Conservation (phyloP, 2,329 filamentous ascomycete genomes). For the Epichloe sibirici region DNA sequence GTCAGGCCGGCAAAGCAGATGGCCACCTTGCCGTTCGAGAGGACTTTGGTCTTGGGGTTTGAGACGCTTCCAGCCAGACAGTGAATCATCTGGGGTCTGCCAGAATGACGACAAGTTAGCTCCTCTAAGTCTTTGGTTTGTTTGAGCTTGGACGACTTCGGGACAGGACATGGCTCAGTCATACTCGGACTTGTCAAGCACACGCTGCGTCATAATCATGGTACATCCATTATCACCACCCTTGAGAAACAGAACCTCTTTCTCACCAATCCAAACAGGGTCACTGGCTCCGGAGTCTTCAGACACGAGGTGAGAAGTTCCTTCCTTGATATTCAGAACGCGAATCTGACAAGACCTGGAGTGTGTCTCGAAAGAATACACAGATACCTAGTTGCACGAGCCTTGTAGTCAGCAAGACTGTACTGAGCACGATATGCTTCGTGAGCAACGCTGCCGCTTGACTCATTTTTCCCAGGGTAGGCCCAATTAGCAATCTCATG, state of each 20-base stretch:
- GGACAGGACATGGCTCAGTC: not conserved
- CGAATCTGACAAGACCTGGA: conserved; percentile 56
- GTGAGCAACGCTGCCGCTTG: not conserved
- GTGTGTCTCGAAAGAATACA: conserved; percentile 71
- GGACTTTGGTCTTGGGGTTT: conserved; percentile 45
- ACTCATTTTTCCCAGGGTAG: not conserved
- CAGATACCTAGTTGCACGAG: conserved; percentile 37
- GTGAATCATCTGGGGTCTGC: conserved; percentile 32
- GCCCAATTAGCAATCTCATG: too few species aligned
- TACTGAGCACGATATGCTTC: not conserved
- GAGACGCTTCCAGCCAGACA: conserved; percentile 40
- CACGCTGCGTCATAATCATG: conserved; percentile 28
- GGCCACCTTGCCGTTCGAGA: conserved; percentile 37
- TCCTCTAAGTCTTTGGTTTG: not conserved
- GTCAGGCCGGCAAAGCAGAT: conserved; percentile 52
- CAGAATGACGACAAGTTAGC: not conserved
- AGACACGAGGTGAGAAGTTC: conserved; percentile 52
- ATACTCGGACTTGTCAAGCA: conserved; percentile 26
- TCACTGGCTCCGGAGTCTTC: conserved; percentile 54
- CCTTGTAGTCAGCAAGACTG: not conserved
- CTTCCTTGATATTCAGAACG: conserved; percentile 55
- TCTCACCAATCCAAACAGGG: conserved; percentile 63
- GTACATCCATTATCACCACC: conserved; percentile 34
- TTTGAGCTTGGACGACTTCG: not conserved
- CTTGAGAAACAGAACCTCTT: conserved; percentile 46